Evolutionary conservation across 2,329 filamentous ascomycete genomes (phyloP), one percentile per base, ranked within the genome.

Genomic region (Exophiala aquamarina): DNA sequence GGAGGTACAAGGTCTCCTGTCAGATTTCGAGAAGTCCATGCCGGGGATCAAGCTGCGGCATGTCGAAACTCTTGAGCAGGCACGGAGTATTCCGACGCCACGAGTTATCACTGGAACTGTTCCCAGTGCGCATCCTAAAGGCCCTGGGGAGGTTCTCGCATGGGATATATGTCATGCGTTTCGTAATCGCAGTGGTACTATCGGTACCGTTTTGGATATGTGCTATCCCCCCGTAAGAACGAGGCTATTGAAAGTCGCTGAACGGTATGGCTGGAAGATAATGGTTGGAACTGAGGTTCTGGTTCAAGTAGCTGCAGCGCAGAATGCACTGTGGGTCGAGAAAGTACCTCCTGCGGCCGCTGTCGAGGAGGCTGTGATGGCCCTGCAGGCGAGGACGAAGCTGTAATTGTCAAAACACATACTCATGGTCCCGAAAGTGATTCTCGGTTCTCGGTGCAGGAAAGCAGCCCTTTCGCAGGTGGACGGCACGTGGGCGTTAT

Each of bases 141-240:
- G 49, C 9, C 41, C 46, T 2, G 58, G 56, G 2, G 59, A 61
- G 33, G 40, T 37, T 19, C 2, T 41, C 38, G 8, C 49, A 41
- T 34, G 59, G 43, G 3, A 21, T n/a, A 45, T 45, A 33, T 39
- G 33, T 34, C 19, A 45, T 9, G 35, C 20, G 2, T 39, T 45
- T 32, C 23, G 38, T 9, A 20, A 21, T 13, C 10, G 20, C 9
- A 39, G 23, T 31, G 14, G 18, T 7, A 23, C 17, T 11, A 37
- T 26, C 7, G 46, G 58, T 2, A 35, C 57, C n/a, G 13, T 61
- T 19, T 35, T 61, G 20, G 58, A 61, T 35, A 61, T 61, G 59
- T 61, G 59, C 34, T 61, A 61, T 42, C 52, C 55, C 45, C 49
- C 59, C 14, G 6, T 18, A 44, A 17, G 49, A 20, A 61, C 59